Evolutionary conservation across 2,329 filamentous ascomycete genomes (phyloP), one percentile per base, ranked within the genome.

Genomic region (Fusarium paranaense): DNA sequence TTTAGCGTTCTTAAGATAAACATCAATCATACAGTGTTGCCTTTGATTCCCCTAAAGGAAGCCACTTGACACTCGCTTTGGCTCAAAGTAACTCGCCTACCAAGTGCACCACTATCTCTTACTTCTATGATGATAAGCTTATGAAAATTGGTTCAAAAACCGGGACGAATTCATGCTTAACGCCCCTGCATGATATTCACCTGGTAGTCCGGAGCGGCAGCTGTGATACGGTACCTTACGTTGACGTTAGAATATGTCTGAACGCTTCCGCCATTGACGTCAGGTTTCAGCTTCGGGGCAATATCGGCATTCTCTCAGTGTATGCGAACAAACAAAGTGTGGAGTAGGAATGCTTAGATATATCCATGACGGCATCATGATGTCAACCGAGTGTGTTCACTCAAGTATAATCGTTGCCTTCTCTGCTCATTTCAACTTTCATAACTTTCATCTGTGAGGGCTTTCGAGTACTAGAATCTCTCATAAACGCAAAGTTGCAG

Each of bases 311-410:
- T 37, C n/a, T 9, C 8, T 40, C 11, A 25, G 14, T 37, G 7
- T 18, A 38, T 58, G 16, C 4, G 4, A 27, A 40, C 22, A 35
- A 33, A 2, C 11, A 20, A 25, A 58, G 22, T 58, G 56, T 32
- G 56, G 56, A 58, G 56, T n/a, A 58, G 13, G n/a, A 14, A 37
- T 22, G 54, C 7, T 38, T 11, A 35, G 33, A 11, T 37, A 58
- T 13, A 32, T 47, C n/a, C 35, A 74, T 73, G 71, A 73, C 71
- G 67, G 56, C 57, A 73, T 72, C 30, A 73, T 73, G 71, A 73
- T 74, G 71, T 72, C 68, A 72, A 50, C 30, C 8, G 14, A 13
- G 32, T 25, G 22, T n/a, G 13, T 25, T 16, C 10, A 40, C 42
- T 54, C 18, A 32, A 40, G 52, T 56, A 54, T 64, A 70, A 57